Evolutionary conservation across 2,329 filamentous ascomycete species (phyloP), one percentile per base, ranked within the genome.

Genomic region (Ramularia collo-cygni): DNA sequence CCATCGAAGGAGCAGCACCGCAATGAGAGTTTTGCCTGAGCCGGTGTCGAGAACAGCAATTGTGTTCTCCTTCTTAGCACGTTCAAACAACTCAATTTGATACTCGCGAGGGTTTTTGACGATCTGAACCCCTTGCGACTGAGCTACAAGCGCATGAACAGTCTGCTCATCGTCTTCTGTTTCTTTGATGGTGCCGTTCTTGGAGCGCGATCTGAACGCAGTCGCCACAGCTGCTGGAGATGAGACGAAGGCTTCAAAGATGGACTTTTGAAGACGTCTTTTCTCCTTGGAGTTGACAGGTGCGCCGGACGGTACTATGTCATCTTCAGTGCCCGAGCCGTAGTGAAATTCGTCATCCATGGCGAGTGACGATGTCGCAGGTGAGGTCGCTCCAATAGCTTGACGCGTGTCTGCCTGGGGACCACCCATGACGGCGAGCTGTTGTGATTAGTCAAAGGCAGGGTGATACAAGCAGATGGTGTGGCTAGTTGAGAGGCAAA

Each of bases 41-140:
- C 92, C 87, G n/a, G 90, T 95, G 56, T 93, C 88, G 1, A 96
- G 73, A 1, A 98, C 92, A 1, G 92, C 89, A 51, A 98, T 94
- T 6, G 82, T 84, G 57, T 98, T 98, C 51, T 81, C 76, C 37
- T 75, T 58, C 57, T 92, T 95, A 3, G 92, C 90, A 48, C 77
- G 77, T 60, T 95, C 86, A 55, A 92, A 96, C 0, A 98, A 73
- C 58, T 96, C 90, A 9, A 85, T 68, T 60, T 98, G 92, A 56
- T 96, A 98, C 55, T 95, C 87, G 35, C 90, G 75, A 1, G 89
- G 86, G 38, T 79, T 83, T 8, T 79, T 75, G 43, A 92, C 88
- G 38, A 87, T 85, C 26, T 63, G 55, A 2, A 64, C 63, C 4
- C 66, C 64, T 33, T 73, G 70, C 47, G 76, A 68, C 42, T 71